These are phyloP conservation scores for Quercus tomentella DNA, from an alignment of 331 rosid genomes.

Conservation along the genomic window DNA sequence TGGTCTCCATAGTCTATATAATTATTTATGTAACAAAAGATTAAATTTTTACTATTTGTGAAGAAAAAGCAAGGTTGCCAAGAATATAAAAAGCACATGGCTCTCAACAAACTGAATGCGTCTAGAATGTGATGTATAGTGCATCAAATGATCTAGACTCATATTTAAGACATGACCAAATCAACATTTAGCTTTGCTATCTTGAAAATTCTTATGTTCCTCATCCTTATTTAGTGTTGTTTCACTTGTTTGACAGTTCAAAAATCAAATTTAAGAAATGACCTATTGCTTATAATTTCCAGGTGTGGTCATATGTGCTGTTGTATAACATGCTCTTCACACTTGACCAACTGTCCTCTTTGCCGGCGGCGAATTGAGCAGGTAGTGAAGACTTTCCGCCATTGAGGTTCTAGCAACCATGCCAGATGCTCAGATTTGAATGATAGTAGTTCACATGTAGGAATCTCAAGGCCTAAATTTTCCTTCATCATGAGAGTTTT, in stretches of 20 bases:
- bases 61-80: neutral
- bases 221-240: neutral
- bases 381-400: slow-evolving; percentile 85
- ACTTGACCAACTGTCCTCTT: slow-evolving; percentile 85
- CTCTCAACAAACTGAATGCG: neutral
- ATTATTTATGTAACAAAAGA: neutral
- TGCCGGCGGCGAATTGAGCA: slow-evolving; percentile 86
- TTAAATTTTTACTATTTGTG: neutral
- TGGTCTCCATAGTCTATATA: neutral
- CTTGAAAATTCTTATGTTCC: neutral
- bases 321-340: slow-evolving; percentile 79
- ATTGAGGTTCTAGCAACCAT: slow-evolving; percentile 37
- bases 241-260: neutral
- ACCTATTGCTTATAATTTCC: slow-evolving; percentile 23
- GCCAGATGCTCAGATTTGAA: neutral
- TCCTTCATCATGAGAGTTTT: neutral
- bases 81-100: neutral
- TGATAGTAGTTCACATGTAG: slow-evolving; percentile 4
- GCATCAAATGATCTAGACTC: neutral
- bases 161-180: neutral
- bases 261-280: neutral
- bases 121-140: neutral
- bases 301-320: slow-evolving; percentile 99
- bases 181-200: neutral
- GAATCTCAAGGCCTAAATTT: slow-evolving; percentile 1